These are phyloP conservation scores for Komagataella ulmi DNA, from an alignment of 805 yeast genomes.

Conservation along the genomic window DNA sequence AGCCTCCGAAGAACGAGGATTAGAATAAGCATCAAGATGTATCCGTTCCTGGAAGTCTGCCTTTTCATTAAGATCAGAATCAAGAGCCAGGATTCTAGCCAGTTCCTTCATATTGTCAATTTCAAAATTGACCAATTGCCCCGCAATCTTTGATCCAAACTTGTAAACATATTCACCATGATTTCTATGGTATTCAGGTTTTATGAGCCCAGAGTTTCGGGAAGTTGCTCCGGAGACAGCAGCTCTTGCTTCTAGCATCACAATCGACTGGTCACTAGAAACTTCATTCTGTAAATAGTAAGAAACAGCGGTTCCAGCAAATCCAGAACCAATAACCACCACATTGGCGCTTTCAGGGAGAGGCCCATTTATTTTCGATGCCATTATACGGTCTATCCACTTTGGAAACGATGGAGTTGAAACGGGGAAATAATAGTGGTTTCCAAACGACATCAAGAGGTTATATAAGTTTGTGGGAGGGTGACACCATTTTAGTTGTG, in stretches of 20 bases:
- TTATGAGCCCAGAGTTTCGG: constrained; percentile 35
- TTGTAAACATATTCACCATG: constrained; percentile 5
- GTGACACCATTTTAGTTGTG: background rate
- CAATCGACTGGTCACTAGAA: constrained; percentile 4
- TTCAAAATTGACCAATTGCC: constrained; percentile 21
- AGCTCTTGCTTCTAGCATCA: constrained; percentile 22
- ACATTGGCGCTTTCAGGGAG: constrained; percentile 24
- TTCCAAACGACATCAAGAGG: background rate
- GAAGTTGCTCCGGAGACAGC: constrained; percentile 29
- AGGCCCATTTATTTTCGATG: background rate
- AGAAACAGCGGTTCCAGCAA: constrained; percentile 28
- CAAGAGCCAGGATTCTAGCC: constrained; percentile 10
- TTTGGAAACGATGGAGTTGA: background rate
- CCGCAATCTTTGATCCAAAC: constrained; percentile 12
- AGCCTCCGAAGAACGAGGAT: background rate
- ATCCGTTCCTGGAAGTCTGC: background rate
- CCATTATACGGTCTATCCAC: background rate
- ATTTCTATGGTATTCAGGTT: constrained; percentile 17
- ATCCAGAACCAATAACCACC: constrained; percentile 31
- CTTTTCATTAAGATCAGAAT: background rate
- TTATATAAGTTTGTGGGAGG: background rate
- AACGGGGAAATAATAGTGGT: background rate
- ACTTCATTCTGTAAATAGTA: constrained; percentile 16
- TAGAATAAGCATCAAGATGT: background rate
- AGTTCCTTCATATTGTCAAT: constrained; percentile 16